These are phyloP conservation scores for Lagenidium giganteum DNA, from an alignment of 352 stramenopile species.

Conservation along the genomic window DNA sequence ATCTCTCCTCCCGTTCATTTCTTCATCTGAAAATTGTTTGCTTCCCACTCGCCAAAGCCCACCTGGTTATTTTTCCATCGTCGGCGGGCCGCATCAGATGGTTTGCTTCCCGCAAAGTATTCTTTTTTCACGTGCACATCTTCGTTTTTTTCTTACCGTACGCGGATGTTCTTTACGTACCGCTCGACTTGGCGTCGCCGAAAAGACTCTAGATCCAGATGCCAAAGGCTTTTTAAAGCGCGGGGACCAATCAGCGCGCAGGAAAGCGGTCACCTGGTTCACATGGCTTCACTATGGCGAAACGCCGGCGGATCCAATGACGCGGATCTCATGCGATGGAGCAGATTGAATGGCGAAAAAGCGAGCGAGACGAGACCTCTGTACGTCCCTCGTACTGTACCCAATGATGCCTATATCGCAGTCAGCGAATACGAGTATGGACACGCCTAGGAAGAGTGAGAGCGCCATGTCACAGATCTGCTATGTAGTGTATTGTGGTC, in stretches of 20 bases:
- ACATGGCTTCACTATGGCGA: slow-evolving; percentile 12
- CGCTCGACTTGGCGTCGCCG: too few relatives aligned
- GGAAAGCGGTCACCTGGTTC: slow-evolving; percentile 3
- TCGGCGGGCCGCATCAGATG: too few relatives aligned
- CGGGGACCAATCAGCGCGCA: slow-evolving; percentile 8
- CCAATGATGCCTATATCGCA: neutral
- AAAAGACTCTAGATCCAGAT: too few relatives aligned
- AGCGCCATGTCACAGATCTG: neutral
- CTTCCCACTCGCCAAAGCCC: too few relatives aligned
- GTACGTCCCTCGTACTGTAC: neutral
- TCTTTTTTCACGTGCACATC: too few relatives aligned
- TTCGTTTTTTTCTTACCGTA: too few relatives aligned
- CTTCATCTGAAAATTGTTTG: too few relatives aligned
- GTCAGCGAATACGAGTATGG: neutral
- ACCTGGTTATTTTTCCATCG: too few relatives aligned
- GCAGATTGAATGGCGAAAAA: neutral
- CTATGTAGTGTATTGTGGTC: too few relatives aligned
- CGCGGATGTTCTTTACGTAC: too few relatives aligned
- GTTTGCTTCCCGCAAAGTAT: too few relatives aligned
- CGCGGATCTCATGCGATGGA: neutral
- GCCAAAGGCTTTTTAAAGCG: slow-evolving; percentile 15
- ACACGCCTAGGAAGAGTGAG: neutral
- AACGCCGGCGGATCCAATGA: slow-evolving; percentile 1
- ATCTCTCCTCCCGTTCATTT: too few relatives aligned
- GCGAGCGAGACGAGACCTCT: neutral